Conservation (phyloP, 441 rosid genomes). For the Melastoma candidum region DNA sequence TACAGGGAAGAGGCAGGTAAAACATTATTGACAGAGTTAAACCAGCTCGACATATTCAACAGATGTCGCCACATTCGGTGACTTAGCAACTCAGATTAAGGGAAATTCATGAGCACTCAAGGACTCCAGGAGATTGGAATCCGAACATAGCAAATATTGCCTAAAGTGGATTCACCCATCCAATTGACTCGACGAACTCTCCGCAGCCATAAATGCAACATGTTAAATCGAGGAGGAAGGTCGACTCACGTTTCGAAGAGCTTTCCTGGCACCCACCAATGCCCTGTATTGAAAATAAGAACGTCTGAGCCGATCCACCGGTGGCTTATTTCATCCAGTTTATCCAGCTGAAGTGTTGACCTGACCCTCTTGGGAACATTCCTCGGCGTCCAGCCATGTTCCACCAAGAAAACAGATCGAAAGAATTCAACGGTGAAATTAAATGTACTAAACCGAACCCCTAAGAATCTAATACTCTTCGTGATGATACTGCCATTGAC, state of each 20-base stretch:
- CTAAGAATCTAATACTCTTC: slow-evolving; percentile 53
- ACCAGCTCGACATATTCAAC: no score
- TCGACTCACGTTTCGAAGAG: slow-evolving; percentile 55
- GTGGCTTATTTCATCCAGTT: slow-evolving; percentile 49
- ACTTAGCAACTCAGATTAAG: no score
- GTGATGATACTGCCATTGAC: slow-evolving; percentile 58
- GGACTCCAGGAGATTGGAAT: no score
- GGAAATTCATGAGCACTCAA: no score
- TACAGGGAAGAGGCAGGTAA: no score
- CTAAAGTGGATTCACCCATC: no score
- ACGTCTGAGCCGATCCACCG: slow-evolving; percentile 57
- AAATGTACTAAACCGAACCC: slow-evolving; percentile 52
- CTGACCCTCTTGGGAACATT: slow-evolving; percentile 56
- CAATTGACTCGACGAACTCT: no score
- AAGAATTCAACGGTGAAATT: slow-evolving; percentile 67
- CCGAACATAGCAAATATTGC: no score
- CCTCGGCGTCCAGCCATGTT: slow-evolving; percentile 46
- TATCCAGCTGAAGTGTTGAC: slow-evolving; percentile 47
- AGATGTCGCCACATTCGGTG: no score
- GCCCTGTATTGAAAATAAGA: slow-evolving; percentile 74
- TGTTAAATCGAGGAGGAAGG: slow-evolving; percentile 3
- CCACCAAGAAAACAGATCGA: slow-evolving; percentile 70
- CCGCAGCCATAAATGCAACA: background rate
- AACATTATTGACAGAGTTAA: no score
- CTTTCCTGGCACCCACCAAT: slow-evolving; percentile 91